A percentile compares a stretch with the other conserved stretches of the same genome.
Evolutionary conservation across 345 rosid genomes (phyloP).

Genomic region (Populus pruinosa): DNA sequence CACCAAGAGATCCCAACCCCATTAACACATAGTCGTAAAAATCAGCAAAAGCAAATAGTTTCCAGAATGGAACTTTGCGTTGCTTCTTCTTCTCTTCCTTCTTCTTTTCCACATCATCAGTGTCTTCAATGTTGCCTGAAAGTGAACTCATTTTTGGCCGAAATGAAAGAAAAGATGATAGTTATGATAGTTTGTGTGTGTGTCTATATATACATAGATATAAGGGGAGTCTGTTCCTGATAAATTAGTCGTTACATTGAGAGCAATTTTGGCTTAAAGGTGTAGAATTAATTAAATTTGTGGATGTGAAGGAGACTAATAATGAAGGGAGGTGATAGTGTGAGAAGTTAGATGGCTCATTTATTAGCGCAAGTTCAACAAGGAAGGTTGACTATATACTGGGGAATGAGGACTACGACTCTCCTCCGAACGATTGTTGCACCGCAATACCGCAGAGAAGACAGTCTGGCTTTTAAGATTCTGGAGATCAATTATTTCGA

Average conservation of each 20-base stretch:
- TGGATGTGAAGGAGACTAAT: not conserved
- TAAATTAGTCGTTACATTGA: not conserved
- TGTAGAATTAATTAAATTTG: not conserved
- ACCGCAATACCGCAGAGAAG: not conserved
- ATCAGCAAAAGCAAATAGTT: constrained; percentile 81
- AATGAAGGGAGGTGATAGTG: not conserved
- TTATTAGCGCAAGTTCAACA: not conserved
- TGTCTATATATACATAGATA: too few species aligned
- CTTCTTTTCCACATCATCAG: constrained; percentile 19
- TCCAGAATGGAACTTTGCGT: constrained; percentile 49
- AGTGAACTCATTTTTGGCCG: constrained; percentile 7
- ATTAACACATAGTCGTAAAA: constrained; percentile 69
- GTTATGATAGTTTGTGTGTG: not conserved
- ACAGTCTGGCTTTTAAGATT: not conserved
- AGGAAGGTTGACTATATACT: not conserved
- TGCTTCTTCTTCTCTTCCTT: constrained; percentile 23
- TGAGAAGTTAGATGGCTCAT: not conserved
- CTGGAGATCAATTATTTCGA: not conserved
- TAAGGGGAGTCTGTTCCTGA: not conserved
- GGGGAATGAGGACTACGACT: not conserved
- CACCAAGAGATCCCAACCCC: constrained; percentile 86
- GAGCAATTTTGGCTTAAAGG: not conserved
- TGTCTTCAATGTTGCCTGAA: constrained; percentile 21
- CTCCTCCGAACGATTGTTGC: not conserved
- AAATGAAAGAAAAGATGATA: not conserved